Percentiles rank a stretch among this genome's conserved stretches.
Conservation (phyloP, 192 early-diverging fungal species). For the Coemansia aciculifera region DNA sequence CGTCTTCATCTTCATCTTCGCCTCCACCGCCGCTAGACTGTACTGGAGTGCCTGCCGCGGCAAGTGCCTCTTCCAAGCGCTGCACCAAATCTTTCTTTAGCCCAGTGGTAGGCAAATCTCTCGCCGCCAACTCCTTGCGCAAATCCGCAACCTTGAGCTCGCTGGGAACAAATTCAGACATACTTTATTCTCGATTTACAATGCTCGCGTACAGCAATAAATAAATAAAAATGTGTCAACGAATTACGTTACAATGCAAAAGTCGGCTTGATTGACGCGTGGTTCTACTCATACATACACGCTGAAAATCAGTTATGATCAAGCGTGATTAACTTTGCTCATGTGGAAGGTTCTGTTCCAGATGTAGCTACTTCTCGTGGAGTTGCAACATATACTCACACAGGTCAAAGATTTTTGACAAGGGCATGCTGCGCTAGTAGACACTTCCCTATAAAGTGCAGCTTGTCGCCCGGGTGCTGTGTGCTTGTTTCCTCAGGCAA, state of each 20-base stretch:
- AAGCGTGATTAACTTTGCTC: not conserved
- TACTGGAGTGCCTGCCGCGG: not conserved
- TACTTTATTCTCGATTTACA: conserved; percentile 7
- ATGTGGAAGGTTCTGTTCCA: not conserved
- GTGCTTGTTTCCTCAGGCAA: not conserved
- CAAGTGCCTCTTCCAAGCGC: conserved; percentile 61
- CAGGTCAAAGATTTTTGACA: not conserved
- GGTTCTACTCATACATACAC: not conserved
- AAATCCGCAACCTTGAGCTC: conserved; percentile 66
- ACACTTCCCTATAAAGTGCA: not conserved
- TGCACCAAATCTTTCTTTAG: conserved; percentile 66
- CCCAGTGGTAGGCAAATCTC: conserved; percentile 60
- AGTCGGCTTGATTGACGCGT: not conserved
- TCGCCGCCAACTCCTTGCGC: conserved; percentile 58
- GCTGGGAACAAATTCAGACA: conserved; percentile 36
- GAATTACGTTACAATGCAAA: not conserved
- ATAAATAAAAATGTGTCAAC: conserved; percentile 2
- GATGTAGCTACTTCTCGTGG: not conserved
- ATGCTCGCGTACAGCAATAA: not conserved
- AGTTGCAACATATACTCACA: not conserved
- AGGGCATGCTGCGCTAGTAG: too few relatives aligned
- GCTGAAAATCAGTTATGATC: not conserved
- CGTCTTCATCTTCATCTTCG: conserved; percentile 3
- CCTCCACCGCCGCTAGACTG: not conserved
- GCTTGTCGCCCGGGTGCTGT: not conserved